Base-by-base conservation (phyloP, 23 red algal species). In the Porphyridium purpureum region DNA sequence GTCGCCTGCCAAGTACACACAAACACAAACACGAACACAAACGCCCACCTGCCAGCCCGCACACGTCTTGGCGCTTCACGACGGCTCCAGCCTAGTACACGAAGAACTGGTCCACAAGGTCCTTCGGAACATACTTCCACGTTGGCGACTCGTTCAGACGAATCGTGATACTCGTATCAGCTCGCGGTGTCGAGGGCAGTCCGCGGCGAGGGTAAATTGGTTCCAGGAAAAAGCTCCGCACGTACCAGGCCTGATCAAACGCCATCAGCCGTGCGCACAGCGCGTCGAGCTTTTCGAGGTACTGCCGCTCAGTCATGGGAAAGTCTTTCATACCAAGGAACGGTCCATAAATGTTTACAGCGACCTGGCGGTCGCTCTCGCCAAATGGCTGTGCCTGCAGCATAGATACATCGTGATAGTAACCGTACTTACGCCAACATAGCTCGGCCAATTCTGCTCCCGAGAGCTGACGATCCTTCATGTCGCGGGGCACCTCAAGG, bases 361-460 rank as follows among this genome's bases (percentile, higher is more conserved):
- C 38, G 17, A 44, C 38, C 38, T 44, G 38, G 38, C 38, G 38
- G 17, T 17, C 11, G 11, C 17, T 17, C 11, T 17, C 17, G 17
- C 38, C 38, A 44, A 44, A 44, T 17, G 38, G 38, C 17, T 44
- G 38, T 11, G 38, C 11, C 17, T 44, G 38, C 38, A 44, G 38
- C 11, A 44, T 44, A 44, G 38, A 11, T 17, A 44, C 17, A 44
- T 44, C 38, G 17, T 44, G 38, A 17, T 44, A 44, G 11, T 44
- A 11, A 17, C 38, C 38, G 17, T 44, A 44, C 38, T 44, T 44
- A 17, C 11, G 17, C 11, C 11, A 44, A 17, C 38, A 44, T 11
- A 44, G 38, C 17, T 44, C 38, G 38, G 38, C 38, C 38, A 44
- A n/a, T n/a, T n/a, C n/a, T n/a, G n/a, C n/a, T n/a, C n/a, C n/a